Percentiles rank a stretch among this genome's conserved stretches.
phyloP scores from a whole-genome alignment of 176 grass and related monocot genomes.

The Tillandsia leiboldiana region DNA sequence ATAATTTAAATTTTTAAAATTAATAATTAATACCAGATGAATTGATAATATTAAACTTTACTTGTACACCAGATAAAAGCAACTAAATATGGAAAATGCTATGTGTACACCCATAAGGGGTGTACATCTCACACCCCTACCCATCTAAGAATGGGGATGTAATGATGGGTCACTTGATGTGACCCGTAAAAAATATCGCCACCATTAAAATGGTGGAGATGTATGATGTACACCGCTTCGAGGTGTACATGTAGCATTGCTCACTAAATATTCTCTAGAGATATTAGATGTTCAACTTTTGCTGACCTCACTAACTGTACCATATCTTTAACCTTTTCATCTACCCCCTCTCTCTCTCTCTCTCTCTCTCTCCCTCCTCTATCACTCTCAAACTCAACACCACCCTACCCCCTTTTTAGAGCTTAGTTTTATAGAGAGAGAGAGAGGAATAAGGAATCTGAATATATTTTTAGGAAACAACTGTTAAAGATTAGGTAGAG shows the following conservation, averaged over 20 bases:
- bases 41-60: neutral
- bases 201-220: no score
- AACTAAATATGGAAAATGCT: no score
- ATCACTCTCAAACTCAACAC: constrained; percentile 3
- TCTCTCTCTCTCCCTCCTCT: constrained; percentile 8
- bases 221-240: no score
- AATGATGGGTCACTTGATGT: no score
- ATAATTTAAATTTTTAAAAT: no score
- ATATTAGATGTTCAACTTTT: constrained; percentile 22
- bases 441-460: neutral
- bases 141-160: no score
- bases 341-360: constrained; percentile 8
- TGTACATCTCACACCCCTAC: no score
- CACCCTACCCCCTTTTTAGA: neutral
- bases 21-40: neutral
- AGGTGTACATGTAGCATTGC: no score
- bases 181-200: no score
- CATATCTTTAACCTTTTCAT: constrained; percentile 4
- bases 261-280: neutral
- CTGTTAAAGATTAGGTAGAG: no score
- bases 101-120: no score
- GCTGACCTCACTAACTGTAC: constrained; percentile 37
- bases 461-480: no score
- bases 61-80: neutral
- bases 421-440: constrained; percentile 1